Base-by-base conservation (phyloP, 371 early-diverging fungal genomes). In the Furculomyces boomerangus region DNA sequence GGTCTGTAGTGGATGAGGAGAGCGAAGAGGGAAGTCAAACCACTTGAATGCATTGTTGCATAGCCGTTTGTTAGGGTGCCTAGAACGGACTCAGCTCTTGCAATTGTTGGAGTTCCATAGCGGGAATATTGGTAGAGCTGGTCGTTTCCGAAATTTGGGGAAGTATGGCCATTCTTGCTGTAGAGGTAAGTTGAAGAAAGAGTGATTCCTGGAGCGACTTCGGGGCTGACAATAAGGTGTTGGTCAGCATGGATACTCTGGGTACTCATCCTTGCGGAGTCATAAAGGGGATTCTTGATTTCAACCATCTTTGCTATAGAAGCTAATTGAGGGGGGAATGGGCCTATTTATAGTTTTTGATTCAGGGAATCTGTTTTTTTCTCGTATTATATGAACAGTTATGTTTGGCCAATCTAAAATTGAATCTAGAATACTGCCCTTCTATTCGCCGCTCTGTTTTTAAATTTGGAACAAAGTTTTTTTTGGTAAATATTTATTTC, bases 161-260 rank as follows among this genome's bases (percentile, higher is more conserved):
- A 56, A 82, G 82, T 31, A 40, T 84, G 80, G 58, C 84, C 88
- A 51, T 81, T 83, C 51, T 79, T 72, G 29, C 74, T 71, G 69
- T 93, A 90, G 60, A 79, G 80, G 66, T 88, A 96, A 25, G 93
- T 96, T 44, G 94, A 91, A 0, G 90, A 85, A 45, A 92, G 78
- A 44, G 81, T 83, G 50, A 96, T 75, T 13, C 93, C 75, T 26
- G 94, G 90, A 53, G 88, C 82, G 3, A 96, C 90, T 53, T 95
- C 95, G 54, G 86, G 77, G 26, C 91, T 90, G 25, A 39, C 60
- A 22, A 49, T 57, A 26, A 64, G 47, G 41, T 67, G 58, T 1
- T 30, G 25, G 54, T 63, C 66, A 44, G 63, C 62, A 30, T 68
- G 68, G 32, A 68, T 25, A 22, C 59, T 31, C 55, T 55, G 58